Evolutionary conservation across 148 eudicot species (phyloP).

Genomic region (Arctostaphylos glauca): DNA sequence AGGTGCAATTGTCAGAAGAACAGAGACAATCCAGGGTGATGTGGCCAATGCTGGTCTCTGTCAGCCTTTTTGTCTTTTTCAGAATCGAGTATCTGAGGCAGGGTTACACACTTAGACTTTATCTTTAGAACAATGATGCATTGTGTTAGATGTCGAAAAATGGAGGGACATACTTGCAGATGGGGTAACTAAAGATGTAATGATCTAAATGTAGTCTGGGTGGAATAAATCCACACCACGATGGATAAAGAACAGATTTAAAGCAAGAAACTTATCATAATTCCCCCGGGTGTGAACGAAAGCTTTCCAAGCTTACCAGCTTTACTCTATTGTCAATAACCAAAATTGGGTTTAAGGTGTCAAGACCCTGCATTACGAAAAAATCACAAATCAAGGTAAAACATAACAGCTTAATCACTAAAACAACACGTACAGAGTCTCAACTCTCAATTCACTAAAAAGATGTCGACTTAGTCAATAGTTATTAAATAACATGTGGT

Average conservation of each 20-base stretch:
- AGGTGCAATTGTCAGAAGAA: background rate
- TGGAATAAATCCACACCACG: background rate
- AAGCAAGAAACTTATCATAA: background rate
- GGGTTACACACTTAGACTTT: background rate
- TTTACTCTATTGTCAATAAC: slow-evolving; percentile 58
- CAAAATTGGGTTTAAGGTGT: slow-evolving; percentile 69
- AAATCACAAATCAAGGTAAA: background rate
- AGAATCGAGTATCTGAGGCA: background rate
- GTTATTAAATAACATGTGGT: background rate
- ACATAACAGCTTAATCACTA: background rate
- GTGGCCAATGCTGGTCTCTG: background rate
- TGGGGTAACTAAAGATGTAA: background rate
- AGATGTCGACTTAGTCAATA: background rate
- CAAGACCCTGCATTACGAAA: slow-evolving; percentile 62
- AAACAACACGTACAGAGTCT: background rate
- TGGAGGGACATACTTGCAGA: background rate
- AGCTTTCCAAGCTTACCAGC: slow-evolving; percentile 36
- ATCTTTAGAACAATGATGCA: background rate
- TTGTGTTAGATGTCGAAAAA: background rate
- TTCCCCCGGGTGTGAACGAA: background rate
- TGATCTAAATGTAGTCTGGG: background rate
- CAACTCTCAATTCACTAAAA: background rate
- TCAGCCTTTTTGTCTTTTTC: background rate
- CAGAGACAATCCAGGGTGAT: background rate
- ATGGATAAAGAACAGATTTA: background rate